Evolutionary conservation across 225 moss, liverwort and hornwort genomes (phyloP).

Genomic region (Physcomitrellopsis africana): DNA sequence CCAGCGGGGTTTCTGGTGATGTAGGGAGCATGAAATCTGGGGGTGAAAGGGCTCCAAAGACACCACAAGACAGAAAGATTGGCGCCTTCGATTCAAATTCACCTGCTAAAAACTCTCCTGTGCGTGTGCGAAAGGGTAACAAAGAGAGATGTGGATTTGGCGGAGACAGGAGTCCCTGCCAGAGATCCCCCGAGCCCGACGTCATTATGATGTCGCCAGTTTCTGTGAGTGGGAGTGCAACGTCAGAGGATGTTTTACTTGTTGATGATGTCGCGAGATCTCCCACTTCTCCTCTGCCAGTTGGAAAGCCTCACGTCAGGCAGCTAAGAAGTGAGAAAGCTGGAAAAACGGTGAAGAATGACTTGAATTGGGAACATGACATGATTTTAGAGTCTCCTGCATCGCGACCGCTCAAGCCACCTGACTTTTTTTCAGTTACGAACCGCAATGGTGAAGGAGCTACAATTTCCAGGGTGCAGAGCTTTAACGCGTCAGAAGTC

Average conservation of each 20-base stretch:
- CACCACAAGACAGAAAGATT: not conserved
- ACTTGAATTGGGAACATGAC: slow-evolving; percentile 41
- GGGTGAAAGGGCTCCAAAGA: too few relatives aligned
- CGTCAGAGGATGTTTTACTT: slow-evolving; percentile 35
- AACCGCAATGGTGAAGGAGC: slow-evolving; percentile 49
- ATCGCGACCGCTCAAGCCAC: slow-evolving; percentile 47
- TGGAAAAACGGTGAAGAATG: slow-evolving; percentile 31
- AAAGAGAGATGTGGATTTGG: slow-evolving; percentile 16
- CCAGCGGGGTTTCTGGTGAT: slow-evolving; percentile 5
- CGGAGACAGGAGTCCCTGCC: slow-evolving; percentile 16
- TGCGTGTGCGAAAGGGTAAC: not conserved
- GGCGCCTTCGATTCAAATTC: slow-evolving; percentile 19
- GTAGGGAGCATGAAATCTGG: not conserved
- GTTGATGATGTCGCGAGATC: slow-evolving; percentile 13
- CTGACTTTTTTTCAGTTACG: slow-evolving; percentile 53
- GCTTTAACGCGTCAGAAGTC: slow-evolving; percentile 42
- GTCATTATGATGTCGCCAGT: slow-evolving; percentile 46
- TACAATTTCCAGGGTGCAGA: slow-evolving; percentile 56
- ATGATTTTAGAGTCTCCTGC: slow-evolving; percentile 33
- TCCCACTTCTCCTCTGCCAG: slow-evolving; percentile 23
- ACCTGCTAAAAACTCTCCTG: not conserved
- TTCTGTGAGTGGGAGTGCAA: slow-evolving; percentile 44
- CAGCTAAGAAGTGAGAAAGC: slow-evolving; percentile 16
- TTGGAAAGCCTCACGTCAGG: slow-evolving; percentile 1
- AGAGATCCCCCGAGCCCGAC: slow-evolving; percentile 17